phyloP scores from a whole-genome alignment of 768 basidiomycete genomes.

The Boletus subparvulus region DNA sequence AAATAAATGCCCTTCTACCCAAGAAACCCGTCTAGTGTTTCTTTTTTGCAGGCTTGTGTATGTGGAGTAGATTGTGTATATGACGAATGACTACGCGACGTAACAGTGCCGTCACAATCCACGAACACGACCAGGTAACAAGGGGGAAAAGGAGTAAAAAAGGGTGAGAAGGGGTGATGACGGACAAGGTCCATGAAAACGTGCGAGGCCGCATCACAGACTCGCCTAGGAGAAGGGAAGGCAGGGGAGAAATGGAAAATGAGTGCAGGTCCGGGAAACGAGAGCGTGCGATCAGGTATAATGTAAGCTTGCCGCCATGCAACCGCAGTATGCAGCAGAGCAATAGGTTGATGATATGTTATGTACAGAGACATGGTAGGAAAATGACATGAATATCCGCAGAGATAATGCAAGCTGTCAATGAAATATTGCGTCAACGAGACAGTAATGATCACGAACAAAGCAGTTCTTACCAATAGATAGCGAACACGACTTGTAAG shows the following conservation, averaged over 20 bases:
- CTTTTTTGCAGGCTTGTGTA: background rate
- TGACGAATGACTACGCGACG: background rate
- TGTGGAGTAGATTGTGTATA: background rate
- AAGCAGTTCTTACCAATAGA: conserved; percentile 25
- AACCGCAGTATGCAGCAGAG: background rate
- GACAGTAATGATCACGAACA: background rate
- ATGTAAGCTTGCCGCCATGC: background rate
- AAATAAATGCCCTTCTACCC: background rate
- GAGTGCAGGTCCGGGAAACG: background rate
- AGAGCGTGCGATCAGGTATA: background rate
- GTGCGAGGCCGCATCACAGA: background rate
- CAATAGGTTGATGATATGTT: conserved; percentile 32
- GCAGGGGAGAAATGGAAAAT: background rate
- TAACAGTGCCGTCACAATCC: background rate
- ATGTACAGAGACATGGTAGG: conserved; percentile 25
- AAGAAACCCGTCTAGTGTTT: background rate
- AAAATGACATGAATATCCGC: conserved; percentile 28
- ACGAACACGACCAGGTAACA: background rate
- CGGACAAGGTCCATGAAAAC: background rate
- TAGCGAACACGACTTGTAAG: conserved; percentile 20
- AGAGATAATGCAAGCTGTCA: conserved; percentile 31
- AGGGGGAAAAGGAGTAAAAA: no score
- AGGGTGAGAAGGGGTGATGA: no score
- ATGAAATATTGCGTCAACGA: background rate
- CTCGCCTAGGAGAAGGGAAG: background rate